phyloP scores from a whole-genome alignment of 179 eudicot genomes.

The Beta macrorhiza region DNA sequence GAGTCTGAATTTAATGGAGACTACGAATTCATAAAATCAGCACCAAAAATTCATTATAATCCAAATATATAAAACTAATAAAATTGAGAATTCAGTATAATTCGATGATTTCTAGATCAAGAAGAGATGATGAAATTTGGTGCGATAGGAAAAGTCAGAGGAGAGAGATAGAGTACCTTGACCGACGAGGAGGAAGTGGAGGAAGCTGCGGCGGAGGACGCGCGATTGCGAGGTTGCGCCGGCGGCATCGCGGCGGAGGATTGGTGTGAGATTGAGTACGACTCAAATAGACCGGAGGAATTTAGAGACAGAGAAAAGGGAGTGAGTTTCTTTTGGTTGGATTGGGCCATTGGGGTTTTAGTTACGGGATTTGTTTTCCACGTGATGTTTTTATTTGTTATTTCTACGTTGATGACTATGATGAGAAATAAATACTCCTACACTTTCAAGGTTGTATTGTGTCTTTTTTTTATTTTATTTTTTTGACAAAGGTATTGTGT shows the following conservation, averaged over 20 bases:
- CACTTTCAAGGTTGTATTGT: no score
- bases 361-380: neutral
- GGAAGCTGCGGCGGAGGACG: constrained; percentile 27
- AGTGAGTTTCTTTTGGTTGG: neutral
- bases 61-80: neutral
- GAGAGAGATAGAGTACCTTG: constrained; percentile 24
- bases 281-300: neutral
- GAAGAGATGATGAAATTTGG: neutral
- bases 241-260: constrained; percentile 36
- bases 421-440: no score
- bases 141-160: constrained; percentile 1
- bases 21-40: constrained; percentile 16
- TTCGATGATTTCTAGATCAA: constrained; percentile 12
- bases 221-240: constrained; percentile 26
- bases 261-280: neutral
- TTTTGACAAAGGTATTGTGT: no score
- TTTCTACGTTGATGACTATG: no score
- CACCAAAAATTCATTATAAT: neutral
- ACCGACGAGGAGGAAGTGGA: constrained; percentile 22
- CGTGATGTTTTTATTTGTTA: neutral
- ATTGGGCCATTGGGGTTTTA: neutral
- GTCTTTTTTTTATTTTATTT: no score
- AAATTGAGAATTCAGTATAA: neutral
- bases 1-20: constrained; percentile 66
- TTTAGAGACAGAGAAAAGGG: neutral